Conservation (phyloP, 1,139 yeast genomes). For the Magnusiomyces suaveolens region DNA sequence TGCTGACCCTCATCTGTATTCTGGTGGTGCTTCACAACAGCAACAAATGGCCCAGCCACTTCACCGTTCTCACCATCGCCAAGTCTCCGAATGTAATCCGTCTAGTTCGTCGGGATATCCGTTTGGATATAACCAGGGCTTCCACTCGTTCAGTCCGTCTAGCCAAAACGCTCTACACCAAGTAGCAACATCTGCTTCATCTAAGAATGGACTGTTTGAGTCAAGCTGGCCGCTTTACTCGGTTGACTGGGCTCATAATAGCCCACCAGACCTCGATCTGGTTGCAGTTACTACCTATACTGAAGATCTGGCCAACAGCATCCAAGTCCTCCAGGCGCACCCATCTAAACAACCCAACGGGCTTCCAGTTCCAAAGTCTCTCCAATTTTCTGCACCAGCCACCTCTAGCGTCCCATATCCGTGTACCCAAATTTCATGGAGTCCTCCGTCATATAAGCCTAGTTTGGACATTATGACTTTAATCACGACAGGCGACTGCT, state of each 20-base stretch:
- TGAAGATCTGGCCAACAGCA: conserved; percentile 40
- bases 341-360: conserved; percentile 25
- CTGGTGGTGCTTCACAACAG: too few relatives aligned
- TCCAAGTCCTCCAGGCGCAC: conserved; percentile 22
- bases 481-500: conserved; percentile 63
- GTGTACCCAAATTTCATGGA: conserved; percentile 64
- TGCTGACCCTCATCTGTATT: too few relatives aligned
- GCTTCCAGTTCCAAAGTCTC: conserved; percentile 10
- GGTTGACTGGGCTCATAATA: conserved; percentile 52
- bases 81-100: neutral
- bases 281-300: conserved; percentile 60
- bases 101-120: conserved; percentile 5
- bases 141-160: neutral
- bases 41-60: too few relatives aligned
- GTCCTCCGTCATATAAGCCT: conserved; percentile 36
- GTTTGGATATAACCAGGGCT: neutral
- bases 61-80: neutral
- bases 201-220: conserved; percentile 38
- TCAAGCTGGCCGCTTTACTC: conserved; percentile 56
- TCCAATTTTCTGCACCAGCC: conserved; percentile 32
- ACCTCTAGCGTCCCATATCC: conserved; percentile 56
- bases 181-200: neutral
- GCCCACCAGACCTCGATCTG: conserved; percentile 38
- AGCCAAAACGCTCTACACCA: too few relatives aligned
- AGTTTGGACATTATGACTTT: conserved; percentile 32